These are phyloP conservation scores for Sugiyamaella boreocaroliniensis DNA, from an alignment of 805 yeast species.

Conservation along the genomic window DNA sequence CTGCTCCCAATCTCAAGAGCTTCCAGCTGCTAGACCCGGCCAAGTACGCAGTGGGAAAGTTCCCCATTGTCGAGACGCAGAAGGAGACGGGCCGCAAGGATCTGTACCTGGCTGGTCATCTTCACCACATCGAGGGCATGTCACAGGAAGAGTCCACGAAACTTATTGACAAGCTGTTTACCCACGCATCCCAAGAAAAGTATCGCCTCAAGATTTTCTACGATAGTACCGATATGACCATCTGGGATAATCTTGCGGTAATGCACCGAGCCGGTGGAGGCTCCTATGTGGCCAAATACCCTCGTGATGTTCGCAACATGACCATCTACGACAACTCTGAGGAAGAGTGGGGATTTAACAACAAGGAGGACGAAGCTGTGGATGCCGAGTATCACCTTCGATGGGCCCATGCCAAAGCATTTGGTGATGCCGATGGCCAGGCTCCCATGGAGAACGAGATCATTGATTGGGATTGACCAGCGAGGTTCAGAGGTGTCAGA, in stretches of 20 bases:
- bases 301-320: slow-evolving; percentile 7
- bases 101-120: slow-evolving; percentile 9
- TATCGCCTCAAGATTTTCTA: slow-evolving; percentile 4
- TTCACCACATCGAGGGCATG: slow-evolving; percentile 10
- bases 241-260: slow-evolving; percentile 8
- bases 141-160: slow-evolving; percentile 5
- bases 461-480: slow-evolving; percentile 4
- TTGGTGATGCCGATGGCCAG: slow-evolving; percentile 2
- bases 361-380: slow-evolving; percentile 1
- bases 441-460: slow-evolving; percentile 7
- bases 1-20: slow-evolving; percentile 8
- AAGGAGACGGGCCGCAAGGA: slow-evolving; percentile 7
- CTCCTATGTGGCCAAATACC: slow-evolving; percentile 2
- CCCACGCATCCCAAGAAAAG: slow-evolving; percentile 6
- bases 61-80: slow-evolving; percentile 9
- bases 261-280: slow-evolving; percentile 10
- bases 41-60: slow-evolving; percentile 8
- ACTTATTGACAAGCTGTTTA: slow-evolving; percentile 7
- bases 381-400: slow-evolving; percentile 5
- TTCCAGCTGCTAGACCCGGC: slow-evolving; percentile 9
- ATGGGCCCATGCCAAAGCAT: slow-evolving; percentile 7
- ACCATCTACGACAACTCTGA: slow-evolving; percentile 9
- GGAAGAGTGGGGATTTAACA: slow-evolving; percentile 8
- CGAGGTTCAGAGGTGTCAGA: too few species aligned
- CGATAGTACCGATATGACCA: slow-evolving; percentile 3